Percentiles rank a stretch among this genome's conserved stretches.
Conservation (phyloP, 768 basidiomycete genomes). For the Rhizopogon salebrosus region DNA sequence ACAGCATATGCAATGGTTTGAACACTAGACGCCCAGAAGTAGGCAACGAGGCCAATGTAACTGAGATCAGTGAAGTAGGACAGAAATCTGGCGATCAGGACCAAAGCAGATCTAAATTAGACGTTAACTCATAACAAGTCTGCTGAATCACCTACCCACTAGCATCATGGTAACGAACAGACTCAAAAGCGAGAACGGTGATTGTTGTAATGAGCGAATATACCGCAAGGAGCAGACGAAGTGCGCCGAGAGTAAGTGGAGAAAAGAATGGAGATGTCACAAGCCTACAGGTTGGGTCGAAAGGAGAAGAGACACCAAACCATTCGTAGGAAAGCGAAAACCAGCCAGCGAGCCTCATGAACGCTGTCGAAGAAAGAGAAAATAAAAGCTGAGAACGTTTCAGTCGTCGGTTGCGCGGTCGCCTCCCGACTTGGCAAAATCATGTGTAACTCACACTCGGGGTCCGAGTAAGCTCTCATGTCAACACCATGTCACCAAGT, state of each 20-base stretch:
- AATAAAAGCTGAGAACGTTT: neutral
- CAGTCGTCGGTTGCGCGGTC: neutral
- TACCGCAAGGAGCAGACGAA: constrained; percentile 44
- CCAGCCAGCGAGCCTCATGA: constrained; percentile 6
- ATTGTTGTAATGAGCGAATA: constrained; percentile 41
- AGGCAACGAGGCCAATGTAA: constrained; percentile 57
- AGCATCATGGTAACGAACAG: constrained; percentile 25
- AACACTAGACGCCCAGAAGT: constrained; percentile 53
- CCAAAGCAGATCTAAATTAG: neutral
- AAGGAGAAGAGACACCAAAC: constrained; percentile 35
- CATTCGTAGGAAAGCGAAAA: constrained; percentile 9
- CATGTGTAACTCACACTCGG: too few relatives aligned
- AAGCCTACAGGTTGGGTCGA: constrained; percentile 32
- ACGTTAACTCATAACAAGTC: neutral
- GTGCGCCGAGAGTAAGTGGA: constrained; percentile 35
- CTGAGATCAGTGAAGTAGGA: constrained; percentile 63
- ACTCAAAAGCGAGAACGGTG: constrained; percentile 26
- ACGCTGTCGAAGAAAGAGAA: neutral
- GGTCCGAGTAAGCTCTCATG: too few relatives aligned
- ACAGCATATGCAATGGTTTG: constrained; percentile 45
- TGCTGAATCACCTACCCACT: constrained; percentile 29
- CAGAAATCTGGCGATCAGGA: constrained; percentile 39
- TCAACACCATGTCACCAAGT: too few relatives aligned
- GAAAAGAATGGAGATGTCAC: constrained; percentile 40
- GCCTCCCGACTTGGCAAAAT: neutral